Conservation (phyloP, 371 early-diverging fungal genomes). For the Mortierella sp. region DNA sequence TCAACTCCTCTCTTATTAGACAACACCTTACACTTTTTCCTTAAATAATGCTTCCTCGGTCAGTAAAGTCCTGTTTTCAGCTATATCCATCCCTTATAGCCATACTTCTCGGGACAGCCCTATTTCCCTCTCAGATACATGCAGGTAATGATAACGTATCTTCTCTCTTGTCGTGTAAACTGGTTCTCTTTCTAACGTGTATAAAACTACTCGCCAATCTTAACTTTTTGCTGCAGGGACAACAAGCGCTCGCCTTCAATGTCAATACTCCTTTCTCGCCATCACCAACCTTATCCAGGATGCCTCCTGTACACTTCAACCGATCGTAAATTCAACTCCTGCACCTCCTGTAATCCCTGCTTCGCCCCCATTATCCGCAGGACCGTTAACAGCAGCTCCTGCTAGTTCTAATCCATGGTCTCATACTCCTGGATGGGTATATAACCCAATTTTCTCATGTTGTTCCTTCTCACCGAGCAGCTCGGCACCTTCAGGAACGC, state of each 20-base stretch:
- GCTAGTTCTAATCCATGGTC: slow-evolving; percentile 42
- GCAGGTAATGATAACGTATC: slow-evolving; percentile 8
- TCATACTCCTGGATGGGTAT: slow-evolving; percentile 49
- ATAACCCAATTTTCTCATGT: slow-evolving; percentile 50
- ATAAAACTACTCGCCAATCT: neutral
- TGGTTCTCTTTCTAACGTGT: neutral
- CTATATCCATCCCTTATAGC: neutral
- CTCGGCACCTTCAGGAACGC: neutral
- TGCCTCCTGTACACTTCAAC: slow-evolving; percentile 34
- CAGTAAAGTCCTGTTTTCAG: neutral
- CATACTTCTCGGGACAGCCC: neutral
- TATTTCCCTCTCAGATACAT: neutral
- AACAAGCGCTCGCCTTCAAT: slow-evolving; percentile 47
- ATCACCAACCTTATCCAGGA: slow-evolving; percentile 44
- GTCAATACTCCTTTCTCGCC: slow-evolving; percentile 43
- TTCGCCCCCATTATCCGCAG: slow-evolving; percentile 21
- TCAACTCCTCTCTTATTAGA: neutral
- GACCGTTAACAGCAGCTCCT: slow-evolving; percentile 29
- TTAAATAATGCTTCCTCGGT: slow-evolving; percentile 13
- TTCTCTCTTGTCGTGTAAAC: neutral
- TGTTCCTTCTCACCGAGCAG: slow-evolving; percentile 30
- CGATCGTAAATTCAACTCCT: slow-evolving; percentile 7
- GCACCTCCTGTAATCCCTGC: slow-evolving; percentile 31
- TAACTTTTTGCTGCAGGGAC: slow-evolving; percentile 14
- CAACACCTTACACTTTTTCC: neutral